A percentile compares a stretch with the other conserved stretches of the same genome.
phyloP scores from a whole-genome alignment of 345 rosid species.

The Syzygium jambos region DNA sequence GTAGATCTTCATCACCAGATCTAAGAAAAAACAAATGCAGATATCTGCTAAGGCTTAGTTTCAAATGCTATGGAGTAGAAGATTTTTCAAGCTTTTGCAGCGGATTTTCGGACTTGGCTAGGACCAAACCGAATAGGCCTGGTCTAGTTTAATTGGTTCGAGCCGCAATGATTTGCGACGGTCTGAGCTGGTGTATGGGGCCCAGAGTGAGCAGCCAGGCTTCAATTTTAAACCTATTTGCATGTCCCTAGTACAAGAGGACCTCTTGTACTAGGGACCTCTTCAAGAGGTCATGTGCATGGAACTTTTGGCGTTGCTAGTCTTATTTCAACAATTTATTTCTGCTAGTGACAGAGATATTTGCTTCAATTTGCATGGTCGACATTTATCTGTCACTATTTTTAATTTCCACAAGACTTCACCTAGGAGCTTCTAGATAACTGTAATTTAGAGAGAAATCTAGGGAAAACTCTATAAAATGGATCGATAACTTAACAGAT shows the following conservation, averaged over 20 bases:
- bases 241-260: fast-evolving
- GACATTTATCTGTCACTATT: no score
- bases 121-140: background rate
- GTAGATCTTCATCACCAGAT: background rate
- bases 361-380: no score
- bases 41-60: background rate
- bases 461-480: no score
- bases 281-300: no score
- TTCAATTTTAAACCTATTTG: background rate
- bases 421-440: no score
- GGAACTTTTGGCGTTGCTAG: no score
- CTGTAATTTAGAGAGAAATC: no score
- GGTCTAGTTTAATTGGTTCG: background rate
- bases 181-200: background rate
- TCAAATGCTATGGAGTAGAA: background rate
- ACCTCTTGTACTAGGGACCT: no score
- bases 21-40: background rate
- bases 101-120: background rate
- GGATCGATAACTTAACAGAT: no score
- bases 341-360: no score
- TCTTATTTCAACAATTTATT: no score
- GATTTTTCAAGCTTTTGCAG: background rate
- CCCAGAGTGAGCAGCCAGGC: background rate
- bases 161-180: background rate
- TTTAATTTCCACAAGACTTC: no score